These are phyloP conservation scores for Apiotrichum akiyoshidainum DNA, from an alignment of 1,284 basidiomycete species.

Conservation along the genomic window DNA sequence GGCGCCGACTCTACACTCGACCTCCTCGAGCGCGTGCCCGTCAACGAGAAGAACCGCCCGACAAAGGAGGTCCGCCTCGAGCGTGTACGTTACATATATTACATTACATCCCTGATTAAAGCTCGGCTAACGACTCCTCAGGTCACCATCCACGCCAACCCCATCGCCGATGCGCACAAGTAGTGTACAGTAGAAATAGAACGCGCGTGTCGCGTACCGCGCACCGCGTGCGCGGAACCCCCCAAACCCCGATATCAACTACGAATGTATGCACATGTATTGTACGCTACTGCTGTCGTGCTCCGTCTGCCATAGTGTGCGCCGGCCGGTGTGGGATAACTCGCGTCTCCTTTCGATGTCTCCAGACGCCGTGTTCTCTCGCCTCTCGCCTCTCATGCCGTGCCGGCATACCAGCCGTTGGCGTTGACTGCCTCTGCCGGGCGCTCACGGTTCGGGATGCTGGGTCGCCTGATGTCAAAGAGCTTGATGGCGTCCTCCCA, in stretches of 20 bases:
- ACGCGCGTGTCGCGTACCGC: too few species aligned
- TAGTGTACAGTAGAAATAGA: slow-evolving; percentile 8
- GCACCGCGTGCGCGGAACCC: too few species aligned
- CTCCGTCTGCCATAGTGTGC: too few species aligned
- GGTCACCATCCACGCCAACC: slow-evolving; percentile 94
- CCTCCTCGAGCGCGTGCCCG: slow-evolving; percentile 82
- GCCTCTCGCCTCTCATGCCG: neutral
- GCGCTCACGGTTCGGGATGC: slow-evolving; percentile 46
- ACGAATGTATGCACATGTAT: slow-evolving; percentile 12
- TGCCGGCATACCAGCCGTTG: slow-evolving; percentile 12
- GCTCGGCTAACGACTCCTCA: slow-evolving; percentile 39
- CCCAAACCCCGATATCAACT: too few species aligned
- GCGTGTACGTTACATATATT: neutral
- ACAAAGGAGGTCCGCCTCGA: slow-evolving; percentile 72
- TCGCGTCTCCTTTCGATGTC: neutral
- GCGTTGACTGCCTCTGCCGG: slow-evolving; percentile 3
- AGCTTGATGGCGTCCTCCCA: slow-evolving; percentile 49
- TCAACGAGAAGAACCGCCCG: slow-evolving; percentile 86
- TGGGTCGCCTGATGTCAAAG: slow-evolving; percentile 50
- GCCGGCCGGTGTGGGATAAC: too few species aligned
- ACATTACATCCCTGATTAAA: neutral
- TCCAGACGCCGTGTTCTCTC: neutral
- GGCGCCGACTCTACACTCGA: slow-evolving; percentile 85
- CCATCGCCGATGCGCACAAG: slow-evolving; percentile 53
- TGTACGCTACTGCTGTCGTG: neutral